Base-by-base conservation (phyloP, 148 eudicot species). In the Nepenthes gracilis region DNA sequence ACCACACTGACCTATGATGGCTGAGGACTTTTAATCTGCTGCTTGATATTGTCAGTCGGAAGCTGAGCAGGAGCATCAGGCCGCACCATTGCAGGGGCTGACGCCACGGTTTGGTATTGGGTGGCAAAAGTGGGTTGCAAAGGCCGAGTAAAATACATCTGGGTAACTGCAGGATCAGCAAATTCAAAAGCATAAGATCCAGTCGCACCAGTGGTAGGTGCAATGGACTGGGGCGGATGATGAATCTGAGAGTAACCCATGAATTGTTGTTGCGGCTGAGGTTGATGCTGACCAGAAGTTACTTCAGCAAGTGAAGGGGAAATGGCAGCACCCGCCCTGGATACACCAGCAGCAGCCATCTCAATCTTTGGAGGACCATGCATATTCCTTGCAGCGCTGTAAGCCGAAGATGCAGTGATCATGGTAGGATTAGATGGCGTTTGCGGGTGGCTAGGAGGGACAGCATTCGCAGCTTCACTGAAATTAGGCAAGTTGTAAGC, bases 241-340 rank as follows among this genome's bases (percentile, higher is more conserved):
- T 76, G 85, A 69, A 83, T 67, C 68, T 83, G 96, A 67, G 86
- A 69, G 65, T 66, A 85, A 40, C 80, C 87, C 57, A 77, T 61
- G 36, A 75, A 86, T 47, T 90, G 89, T 15, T 73, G 72, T n/a
- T 76, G 80, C 32, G 76, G 48, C 43, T 62, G 74, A 12, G 64
- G 81, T 40, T 62, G 81, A 53, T 66, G 75, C 64, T 81, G 89
- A 54, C 55, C 64, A 1, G 83, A 63, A 23, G 74, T 74, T 33
- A 74, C 80, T 69, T 83, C 85, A 74, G 74, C 79, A 33, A 77
- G 72, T 40, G 75, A 70, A 0, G 77, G 75, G 15, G 68, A 64
- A 13, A 72, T 64, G 13, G 80, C 55, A 43, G 81, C 57, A 58
- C 60, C 53, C 23, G 66, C 23, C 35, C 86, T 72, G 67, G 81